Evolutionary conservation across 495 filamentous ascomycete genomes (phyloP).

Genomic region (Penicillium parvum): DNA sequence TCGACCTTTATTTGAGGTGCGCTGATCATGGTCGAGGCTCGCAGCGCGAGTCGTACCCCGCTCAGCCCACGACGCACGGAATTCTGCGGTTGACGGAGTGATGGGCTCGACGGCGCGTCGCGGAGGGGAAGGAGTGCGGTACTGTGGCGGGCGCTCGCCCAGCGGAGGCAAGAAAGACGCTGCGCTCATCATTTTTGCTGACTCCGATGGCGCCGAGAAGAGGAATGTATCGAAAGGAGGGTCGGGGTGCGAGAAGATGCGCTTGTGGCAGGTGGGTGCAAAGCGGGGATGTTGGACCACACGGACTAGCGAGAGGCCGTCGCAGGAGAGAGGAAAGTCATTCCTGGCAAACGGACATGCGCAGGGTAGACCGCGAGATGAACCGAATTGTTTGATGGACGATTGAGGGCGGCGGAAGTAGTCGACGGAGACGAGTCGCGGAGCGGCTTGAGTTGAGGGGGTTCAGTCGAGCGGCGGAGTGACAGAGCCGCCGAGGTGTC

Average conservation of each 20-base stretch:
- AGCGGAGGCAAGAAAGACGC: constrained; percentile 42
- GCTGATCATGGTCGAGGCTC: constrained; percentile 28
- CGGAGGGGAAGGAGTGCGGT: constrained; percentile 54
- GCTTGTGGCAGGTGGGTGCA: constrained; percentile 43
- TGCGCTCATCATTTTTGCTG: constrained; percentile 38
- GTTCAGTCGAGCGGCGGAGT: constrained; percentile 33
- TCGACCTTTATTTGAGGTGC: constrained; percentile 17
- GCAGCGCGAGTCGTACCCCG: constrained; percentile 26
- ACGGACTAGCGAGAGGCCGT: constrained; percentile 47
- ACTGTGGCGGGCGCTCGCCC: constrained; percentile 42
- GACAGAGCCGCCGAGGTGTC: constrained; percentile 34
- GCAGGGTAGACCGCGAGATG: constrained; percentile 26
- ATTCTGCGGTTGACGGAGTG: constrained; percentile 40
- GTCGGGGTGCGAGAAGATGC: constrained; percentile 28
- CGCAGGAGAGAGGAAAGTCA: constrained; percentile 41
- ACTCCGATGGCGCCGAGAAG: constrained; percentile 8
- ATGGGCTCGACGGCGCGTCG: constrained; percentile 51
- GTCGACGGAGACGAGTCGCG: constrained; percentile 31
- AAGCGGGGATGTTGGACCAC: constrained; percentile 47
- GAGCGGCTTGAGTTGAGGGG: constrained; percentile 35
- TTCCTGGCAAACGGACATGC: constrained; percentile 39
- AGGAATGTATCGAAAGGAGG: constrained; percentile 10
- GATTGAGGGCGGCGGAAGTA: constrained; percentile 20
- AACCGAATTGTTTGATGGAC: constrained; percentile 18
- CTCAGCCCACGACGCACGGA: constrained; percentile 30